phyloP scores from a whole-genome alignment of 2,329 filamentous ascomycete genomes.

The Fusarium agapanthi region DNA sequence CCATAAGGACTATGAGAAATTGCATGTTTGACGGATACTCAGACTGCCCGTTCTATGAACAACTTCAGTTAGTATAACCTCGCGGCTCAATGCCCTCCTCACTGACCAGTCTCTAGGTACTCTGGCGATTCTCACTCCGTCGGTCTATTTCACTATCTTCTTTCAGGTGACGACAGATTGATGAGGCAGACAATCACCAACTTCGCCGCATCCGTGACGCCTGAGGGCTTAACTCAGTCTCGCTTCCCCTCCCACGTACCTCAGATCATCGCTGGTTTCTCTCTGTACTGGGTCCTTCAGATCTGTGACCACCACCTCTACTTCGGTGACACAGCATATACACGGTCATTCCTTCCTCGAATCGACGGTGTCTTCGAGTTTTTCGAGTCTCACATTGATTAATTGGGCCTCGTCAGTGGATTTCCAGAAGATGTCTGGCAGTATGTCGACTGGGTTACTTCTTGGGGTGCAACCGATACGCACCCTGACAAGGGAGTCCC shows the following conservation, averaged over 20 bases:
- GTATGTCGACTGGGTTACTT: background rate
- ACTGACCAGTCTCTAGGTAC: background rate
- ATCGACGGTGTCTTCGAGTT: background rate
- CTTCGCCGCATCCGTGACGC: background rate
- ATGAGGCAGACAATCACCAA: background rate
- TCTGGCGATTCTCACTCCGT: background rate
- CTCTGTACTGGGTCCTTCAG: background rate
- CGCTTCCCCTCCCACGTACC: background rate
- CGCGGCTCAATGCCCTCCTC: fast-evolving
- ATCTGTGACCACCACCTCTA: background rate
- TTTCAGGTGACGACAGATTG: background rate
- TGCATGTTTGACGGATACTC: conserved; percentile 1
- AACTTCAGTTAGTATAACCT: background rate
- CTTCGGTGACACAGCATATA: background rate
- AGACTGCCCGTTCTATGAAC: background rate
- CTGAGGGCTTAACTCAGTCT: background rate
- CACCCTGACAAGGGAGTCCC: background rate
- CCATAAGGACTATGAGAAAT: background rate
- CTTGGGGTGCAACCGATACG: background rate
- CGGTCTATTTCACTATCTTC: background rate
- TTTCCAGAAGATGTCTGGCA: background rate
- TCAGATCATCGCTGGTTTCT: background rate
- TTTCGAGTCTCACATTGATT: background rate
- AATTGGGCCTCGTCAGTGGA: background rate
- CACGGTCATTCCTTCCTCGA: background rate